These are phyloP conservation scores for Xylaria sp. DNA, from an alignment of 2,329 filamentous ascomycete species.

Conservation along the genomic window DNA sequence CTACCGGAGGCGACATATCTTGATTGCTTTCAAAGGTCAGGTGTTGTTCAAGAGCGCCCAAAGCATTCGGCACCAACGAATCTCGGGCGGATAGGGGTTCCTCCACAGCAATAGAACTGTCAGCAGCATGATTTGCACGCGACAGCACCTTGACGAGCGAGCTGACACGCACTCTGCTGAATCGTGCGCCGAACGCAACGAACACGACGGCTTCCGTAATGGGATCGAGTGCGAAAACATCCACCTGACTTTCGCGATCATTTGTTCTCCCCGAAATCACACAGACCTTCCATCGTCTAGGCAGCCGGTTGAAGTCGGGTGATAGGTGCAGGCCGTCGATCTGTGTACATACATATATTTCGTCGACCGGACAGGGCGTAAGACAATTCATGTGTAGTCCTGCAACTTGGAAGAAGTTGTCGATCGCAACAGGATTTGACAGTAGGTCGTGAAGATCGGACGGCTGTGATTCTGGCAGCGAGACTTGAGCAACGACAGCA, in stretches of 20 bases:
- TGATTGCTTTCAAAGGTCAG: not conserved
- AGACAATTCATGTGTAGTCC: conserved; percentile 34
- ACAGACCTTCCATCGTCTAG: not conserved
- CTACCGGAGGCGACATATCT: not conserved
- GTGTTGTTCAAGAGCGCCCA: not conserved
- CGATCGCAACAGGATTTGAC: not conserved
- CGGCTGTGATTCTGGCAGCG: not conserved
- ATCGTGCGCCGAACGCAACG: not conserved
- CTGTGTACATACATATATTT: not conserved
- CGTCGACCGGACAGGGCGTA: conserved; percentile 26
- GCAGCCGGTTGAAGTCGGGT: not conserved
- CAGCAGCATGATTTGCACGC: not conserved
- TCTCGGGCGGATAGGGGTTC: not conserved
- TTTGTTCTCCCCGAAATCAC: not conserved
- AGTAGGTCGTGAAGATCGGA: not conserved
- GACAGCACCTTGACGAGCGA: not conserved
- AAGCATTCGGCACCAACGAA: not conserved
- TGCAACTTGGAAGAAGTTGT: conserved; percentile 33
- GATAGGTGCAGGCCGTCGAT: not conserved
- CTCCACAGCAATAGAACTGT: not conserved
- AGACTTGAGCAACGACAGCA: not conserved
- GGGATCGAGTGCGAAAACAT: not conserved
- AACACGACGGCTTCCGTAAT: not conserved
- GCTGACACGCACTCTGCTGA: not conserved
- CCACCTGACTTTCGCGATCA: not conserved